Percentiles rank a stretch among this genome's conserved stretches.
Conservation (phyloP, 2,329 filamentous ascomycete genomes). For the Emericellopsis atlantica region DNA sequence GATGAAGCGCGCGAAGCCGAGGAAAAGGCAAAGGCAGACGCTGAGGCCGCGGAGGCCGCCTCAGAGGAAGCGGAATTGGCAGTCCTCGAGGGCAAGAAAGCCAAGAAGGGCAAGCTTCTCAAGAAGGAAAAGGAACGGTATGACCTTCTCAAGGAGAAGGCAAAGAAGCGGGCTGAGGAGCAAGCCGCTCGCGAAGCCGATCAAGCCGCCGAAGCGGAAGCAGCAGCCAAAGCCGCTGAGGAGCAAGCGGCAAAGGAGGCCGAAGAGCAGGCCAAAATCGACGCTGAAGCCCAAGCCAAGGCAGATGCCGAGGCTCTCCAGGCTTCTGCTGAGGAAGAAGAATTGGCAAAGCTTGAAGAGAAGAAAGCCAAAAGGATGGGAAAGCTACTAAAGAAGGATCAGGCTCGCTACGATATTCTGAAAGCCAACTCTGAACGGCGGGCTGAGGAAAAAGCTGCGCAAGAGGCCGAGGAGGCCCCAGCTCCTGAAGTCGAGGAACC, state of each 20-base stretch:
- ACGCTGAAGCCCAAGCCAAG: constrained; percentile 13
- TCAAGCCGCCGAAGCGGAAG: constrained; percentile 11
- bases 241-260: constrained; percentile 7
- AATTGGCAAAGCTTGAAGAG: constrained; percentile 11
- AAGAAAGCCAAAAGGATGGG: constrained; percentile 13
- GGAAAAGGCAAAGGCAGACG: constrained; percentile 17
- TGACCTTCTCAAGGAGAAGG: constrained; percentile 8
- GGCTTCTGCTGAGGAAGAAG: constrained; percentile 8
- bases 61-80: constrained; percentile 9
- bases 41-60: constrained; percentile 11
- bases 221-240: constrained; percentile 5
- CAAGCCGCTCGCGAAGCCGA: constrained; percentile 12
- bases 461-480: constrained; percentile 9
- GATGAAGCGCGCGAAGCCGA: constrained; percentile 35
- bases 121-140: constrained; percentile 15
- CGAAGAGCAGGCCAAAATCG: constrained; percentile 6
- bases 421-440: constrained; percentile 8
- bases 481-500: constrained; percentile 5
- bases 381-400: constrained; percentile 11
- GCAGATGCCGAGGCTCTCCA: constrained; percentile 5
- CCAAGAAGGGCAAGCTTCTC: constrained; percentile 11
- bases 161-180: constrained; percentile 7
- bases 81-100: constrained; percentile 15
- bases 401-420: constrained; percentile 13
- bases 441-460: constrained; percentile 9